phyloP scores from a whole-genome alignment of 352 stramenopile genomes.

The Pythium rhizo-oryzae region DNA sequence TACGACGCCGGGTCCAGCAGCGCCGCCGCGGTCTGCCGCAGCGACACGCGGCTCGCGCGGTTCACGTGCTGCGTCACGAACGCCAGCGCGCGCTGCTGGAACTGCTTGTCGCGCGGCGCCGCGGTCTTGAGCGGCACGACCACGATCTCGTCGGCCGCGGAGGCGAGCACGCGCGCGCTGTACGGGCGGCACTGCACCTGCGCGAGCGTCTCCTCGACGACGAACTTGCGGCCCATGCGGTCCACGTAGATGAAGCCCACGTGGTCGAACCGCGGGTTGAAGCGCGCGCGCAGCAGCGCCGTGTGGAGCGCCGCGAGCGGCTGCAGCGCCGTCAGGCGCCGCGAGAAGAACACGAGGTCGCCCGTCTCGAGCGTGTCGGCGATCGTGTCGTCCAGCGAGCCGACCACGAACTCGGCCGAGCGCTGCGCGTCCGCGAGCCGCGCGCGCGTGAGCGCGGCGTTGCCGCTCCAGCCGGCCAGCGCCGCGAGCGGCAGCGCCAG shows the following conservation, averaged over 20 bases:
- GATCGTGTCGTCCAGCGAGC: conserved; percentile 87
- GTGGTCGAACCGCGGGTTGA: conserved; percentile 80
- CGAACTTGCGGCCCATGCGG: conserved; percentile 77
- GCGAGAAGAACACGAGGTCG: conserved; percentile 80
- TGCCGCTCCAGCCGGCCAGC: conserved; percentile 70
- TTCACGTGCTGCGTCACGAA: conserved; percentile 63
- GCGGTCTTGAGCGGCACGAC: conserved; percentile 73
- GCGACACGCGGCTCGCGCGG: conserved; percentile 62
- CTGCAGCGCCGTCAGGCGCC: conserved; percentile 72
- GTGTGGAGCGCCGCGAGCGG: conserved; percentile 73
- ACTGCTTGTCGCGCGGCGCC: conserved; percentile 54
- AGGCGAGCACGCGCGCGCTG: conserved; percentile 71
- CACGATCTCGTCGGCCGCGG: conserved; percentile 74
- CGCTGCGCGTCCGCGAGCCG: conserved; percentile 36
- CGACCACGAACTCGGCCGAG: conserved; percentile 60
- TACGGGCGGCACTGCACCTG: conserved; percentile 83
- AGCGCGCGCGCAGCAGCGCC: conserved; percentile 49
- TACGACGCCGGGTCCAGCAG: conserved; percentile 44
- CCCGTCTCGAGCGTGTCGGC: conserved; percentile 87
- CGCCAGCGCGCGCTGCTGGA: conserved; percentile 54
- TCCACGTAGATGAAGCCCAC: conserved; percentile 84
- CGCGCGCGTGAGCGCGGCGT: conserved; percentile 60
- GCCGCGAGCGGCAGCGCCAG: conserved; percentile 58
- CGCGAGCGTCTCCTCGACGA: conserved; percentile 82
- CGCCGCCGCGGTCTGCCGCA: conserved; percentile 52